Base-by-base conservation (phyloP, 176 grass and related monocot species). In the Avena eriantha region DNA sequence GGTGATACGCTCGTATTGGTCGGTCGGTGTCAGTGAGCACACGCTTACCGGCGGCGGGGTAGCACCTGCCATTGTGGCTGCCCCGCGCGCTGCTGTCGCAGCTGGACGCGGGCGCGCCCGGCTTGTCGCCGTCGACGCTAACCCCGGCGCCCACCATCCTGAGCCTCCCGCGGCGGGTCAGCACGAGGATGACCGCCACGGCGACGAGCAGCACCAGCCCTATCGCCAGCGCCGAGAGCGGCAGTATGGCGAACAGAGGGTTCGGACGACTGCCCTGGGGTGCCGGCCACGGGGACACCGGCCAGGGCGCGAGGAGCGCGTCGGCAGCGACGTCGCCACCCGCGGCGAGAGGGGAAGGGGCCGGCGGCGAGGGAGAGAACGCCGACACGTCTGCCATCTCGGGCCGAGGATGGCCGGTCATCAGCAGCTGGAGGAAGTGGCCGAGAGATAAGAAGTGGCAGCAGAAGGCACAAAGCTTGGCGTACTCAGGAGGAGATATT, bases 161-260 rank as follows among this genome's bases (percentile, higher is more conserved):
- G 53, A 79, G 63, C 78, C 80, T 78, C 9, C 26, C 71, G 0
- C 82, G 82, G 1, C 86, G 82, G 23, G 77, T 88, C 4, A 82
- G 50, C 46, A 65, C 63, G 31, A 91, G 70, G 45, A 91, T 35
- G 82, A 82, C 54, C 54, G 35, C 86, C 51, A 85, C 54, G 63
- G 61, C 82, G 7, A 91, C 82, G 4, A 91, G 82, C 33, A 91
- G 86, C 41, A 85, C 71, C 18, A 91, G 41, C 1, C 71, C 78
- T 17, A 78, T 76, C 21, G 77, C 86, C 63, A 91, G 83, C 19
- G 82, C 82, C 18, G 90, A 88, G 2, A 88, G 77, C 3, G 86
- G 90, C 63, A 88, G 82, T 5, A 91, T 81, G 63, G 78, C 84
- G 82, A 88, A 88, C 43, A 88, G 82, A 0, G 82, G 86, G 17